Evolutionary conservation across 2,329 filamentous ascomycete species (phyloP).

Genomic region (Fusarium nygamai): DNA sequence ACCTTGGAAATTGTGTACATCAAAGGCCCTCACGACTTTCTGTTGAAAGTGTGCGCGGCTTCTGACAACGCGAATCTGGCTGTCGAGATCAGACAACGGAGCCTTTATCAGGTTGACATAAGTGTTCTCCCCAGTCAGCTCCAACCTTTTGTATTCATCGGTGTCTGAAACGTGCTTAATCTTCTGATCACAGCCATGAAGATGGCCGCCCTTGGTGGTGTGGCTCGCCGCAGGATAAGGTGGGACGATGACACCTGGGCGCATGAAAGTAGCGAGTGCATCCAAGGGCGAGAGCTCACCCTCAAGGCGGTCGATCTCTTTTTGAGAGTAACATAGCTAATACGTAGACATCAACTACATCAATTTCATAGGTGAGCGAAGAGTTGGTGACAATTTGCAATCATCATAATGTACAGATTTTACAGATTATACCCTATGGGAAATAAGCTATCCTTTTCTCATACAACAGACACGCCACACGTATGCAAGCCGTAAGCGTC

Average conservation of each 20-base stretch:
- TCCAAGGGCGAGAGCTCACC: background rate
- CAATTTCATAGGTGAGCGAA: background rate
- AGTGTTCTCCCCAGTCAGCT: background rate
- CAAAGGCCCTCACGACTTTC: background rate
- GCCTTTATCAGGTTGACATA: background rate
- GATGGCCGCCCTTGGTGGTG: no score
- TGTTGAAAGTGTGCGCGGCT: background rate
- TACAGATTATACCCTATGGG: background rate
- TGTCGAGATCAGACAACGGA: background rate
- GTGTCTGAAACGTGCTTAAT: no score
- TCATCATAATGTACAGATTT: background rate
- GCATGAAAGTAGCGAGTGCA: background rate
- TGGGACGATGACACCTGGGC: background rate
- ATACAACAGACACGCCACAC: background rate
- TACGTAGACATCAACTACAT: no score
- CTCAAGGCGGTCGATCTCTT: background rate
- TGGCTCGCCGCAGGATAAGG: background rate
- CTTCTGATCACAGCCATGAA: background rate
- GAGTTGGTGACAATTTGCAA: background rate
- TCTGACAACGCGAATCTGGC: background rate
- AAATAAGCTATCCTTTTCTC: background rate
- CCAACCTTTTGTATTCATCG: background rate
- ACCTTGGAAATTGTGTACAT: background rate
- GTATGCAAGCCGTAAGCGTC: background rate
- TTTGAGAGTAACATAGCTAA: background rate